phyloP scores from a whole-genome alignment of 257 asterid species.

The Fraxinus americana region DNA sequence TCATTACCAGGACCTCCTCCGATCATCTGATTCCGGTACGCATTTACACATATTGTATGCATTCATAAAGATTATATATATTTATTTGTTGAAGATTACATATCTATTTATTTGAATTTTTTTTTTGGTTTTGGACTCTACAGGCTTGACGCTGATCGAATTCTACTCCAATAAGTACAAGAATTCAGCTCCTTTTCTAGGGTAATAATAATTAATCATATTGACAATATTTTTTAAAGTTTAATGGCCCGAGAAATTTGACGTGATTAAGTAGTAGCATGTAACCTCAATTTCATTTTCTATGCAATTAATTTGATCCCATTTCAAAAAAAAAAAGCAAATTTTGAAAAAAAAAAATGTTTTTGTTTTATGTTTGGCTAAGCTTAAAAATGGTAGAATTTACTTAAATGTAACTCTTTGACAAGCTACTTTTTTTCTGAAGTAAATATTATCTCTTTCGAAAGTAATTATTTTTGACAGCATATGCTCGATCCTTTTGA shows the following conservation, averaged over 20 bases:
- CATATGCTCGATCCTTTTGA: neutral
- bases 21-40: slow-evolving; percentile 58
- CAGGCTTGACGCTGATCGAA: slow-evolving; percentile 68
- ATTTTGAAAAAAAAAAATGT: neutral
- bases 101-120: neutral
- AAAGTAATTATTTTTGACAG: neutral
- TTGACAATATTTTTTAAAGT: neutral
- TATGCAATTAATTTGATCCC: neutral
- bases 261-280: neutral
- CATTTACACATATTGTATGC: slow-evolving; percentile 1
- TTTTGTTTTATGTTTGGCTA: neutral
- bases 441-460: neutral
- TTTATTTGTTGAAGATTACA: neutral
- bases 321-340: neutral
- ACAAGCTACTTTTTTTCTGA: neutral
- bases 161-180: slow-evolving; percentile 70
- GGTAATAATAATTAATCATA: slow-evolving; percentile 40
- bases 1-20: slow-evolving; percentile 60
- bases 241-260: neutral
- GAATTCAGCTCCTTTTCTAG: slow-evolving; percentile 78
- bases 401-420: neutral
- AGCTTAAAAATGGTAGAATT: neutral
- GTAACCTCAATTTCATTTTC: neutral
- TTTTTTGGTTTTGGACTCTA: neutral
- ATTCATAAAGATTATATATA: neutral